Evolutionary conservation across 257 asterid genomes (phyloP).

Genomic region (Mitragyna speciosa): DNA sequence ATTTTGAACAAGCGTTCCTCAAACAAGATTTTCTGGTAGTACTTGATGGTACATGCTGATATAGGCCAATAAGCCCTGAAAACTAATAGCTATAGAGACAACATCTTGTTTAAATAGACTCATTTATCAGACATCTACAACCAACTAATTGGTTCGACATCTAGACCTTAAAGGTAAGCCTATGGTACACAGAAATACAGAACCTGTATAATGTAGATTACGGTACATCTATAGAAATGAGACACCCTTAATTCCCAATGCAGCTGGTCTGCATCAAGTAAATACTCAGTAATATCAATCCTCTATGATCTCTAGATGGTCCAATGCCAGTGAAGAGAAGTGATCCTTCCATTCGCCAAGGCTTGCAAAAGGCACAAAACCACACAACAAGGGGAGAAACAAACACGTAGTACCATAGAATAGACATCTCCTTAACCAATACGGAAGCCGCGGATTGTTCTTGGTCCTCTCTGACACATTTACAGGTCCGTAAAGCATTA

Average conservation of each 20-base stretch:
- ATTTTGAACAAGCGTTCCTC: no score
- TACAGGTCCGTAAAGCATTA: slow-evolving; percentile 65
- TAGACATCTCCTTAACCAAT: slow-evolving; percentile 53
- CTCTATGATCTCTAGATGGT: slow-evolving; percentile 21
- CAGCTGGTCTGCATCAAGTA: neutral
- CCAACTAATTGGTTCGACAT: neutral
- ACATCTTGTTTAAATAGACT: neutral
- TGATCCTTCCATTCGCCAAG: slow-evolving; percentile 70
- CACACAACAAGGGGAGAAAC: slow-evolving; percentile 69
- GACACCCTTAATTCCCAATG: neutral
- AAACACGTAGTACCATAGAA: slow-evolving; percentile 40
- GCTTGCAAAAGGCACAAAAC: slow-evolving; percentile 85
- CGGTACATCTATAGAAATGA: neutral
- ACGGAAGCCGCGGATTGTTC: slow-evolving; percentile 31
- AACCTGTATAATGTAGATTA: neutral
- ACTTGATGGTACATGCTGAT: neutral
- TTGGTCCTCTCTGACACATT: slow-evolving; percentile 34
- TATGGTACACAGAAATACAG: neutral
- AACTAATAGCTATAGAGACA: no score
- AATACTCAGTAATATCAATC: slow-evolving; percentile 22
- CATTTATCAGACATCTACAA: neutral
- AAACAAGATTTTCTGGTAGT: neutral
- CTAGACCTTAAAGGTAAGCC: neutral
- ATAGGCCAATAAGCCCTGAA: neutral
- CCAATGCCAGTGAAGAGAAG: slow-evolving; percentile 35